phyloP scores from a whole-genome alignment of 495 filamentous ascomycete genomes.

The Trichoderma erinaceum region DNA sequence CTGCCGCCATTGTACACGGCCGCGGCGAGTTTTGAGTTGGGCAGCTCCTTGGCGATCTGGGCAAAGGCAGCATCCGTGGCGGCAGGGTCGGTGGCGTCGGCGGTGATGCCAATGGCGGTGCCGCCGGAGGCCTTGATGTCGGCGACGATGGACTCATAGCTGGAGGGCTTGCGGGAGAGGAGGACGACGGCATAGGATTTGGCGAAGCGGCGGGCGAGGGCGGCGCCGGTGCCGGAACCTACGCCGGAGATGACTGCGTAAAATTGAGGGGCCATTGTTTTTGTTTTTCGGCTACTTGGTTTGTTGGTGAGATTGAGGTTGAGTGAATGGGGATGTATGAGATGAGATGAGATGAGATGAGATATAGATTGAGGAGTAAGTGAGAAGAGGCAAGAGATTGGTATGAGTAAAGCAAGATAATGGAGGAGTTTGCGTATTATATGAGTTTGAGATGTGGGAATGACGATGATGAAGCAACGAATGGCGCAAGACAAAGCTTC shows the following conservation, averaged over 20 bases:
- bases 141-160: conserved; percentile 58
- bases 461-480: neutral
- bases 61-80: conserved; percentile 63
- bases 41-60: conserved; percentile 54
- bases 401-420: no score
- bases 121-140: conserved; percentile 68
- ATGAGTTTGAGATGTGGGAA: neutral
- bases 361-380: no score
- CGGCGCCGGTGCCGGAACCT: conserved; percentile 58
- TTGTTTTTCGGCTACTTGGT: neutral
- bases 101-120: conserved; percentile 66
- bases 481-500: neutral
- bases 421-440: no score
- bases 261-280: conserved; percentile 19
- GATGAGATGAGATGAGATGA: no score
- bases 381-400: no score
- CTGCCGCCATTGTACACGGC: conserved; percentile 80
- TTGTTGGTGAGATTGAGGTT: no score
- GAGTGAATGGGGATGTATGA: no score
- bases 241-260: conserved; percentile 67
- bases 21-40: conserved; percentile 54
- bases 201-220: conserved; percentile 63
- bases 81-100: conserved; percentile 60
- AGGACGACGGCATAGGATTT: conserved; percentile 69
- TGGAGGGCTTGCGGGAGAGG: conserved; percentile 62